Base-by-base conservation (phyloP, 176 grass and related monocot genomes). In the Raddia guianensis region DNA sequence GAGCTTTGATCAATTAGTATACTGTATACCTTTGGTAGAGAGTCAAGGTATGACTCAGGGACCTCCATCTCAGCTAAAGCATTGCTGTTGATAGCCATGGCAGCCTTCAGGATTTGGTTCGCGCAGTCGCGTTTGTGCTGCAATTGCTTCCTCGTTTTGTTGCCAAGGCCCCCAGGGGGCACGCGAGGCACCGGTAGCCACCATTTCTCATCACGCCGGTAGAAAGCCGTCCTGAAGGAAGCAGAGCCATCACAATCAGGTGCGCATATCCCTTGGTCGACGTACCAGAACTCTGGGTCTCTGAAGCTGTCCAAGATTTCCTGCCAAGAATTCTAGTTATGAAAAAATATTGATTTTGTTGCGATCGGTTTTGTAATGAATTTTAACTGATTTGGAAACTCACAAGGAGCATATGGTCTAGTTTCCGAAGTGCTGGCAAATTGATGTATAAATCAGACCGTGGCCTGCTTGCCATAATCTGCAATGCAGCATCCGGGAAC, bases 351-450 rank as follows among this genome's bases (percentile, higher is more conserved):
- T 49, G 3, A 7, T 7, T 2, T 62, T 57, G 40, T 9, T 4
- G 5, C 15, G 9, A 42, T 16, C 12, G 48, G 55, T 12, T 11
- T 5, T 65, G 70, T 13, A 11, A 35, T 40, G 49, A 73, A 79
- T 49, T 42, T 49, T 42, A 0, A 21, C 5, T 63, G 72, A 7
- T 73, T 37, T 40, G 47, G 56, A 76, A 57, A 87, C 90, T 90
- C 84, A 99, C 96, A 5, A 99, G 89, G 37, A 99, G 92, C 96
- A 99, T 99, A 59, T 99, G 88, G 60, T 99, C 92, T 43, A 99
- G 76, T 84, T 99, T 99, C 40, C 88, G 84, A 3, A 99, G 86
- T 3, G 96, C 96, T 21, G 96, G 96, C n/a, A 99, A 75, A 79
- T 99, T 99, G 56, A 93, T 88, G 81, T 79, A 86, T 72, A 99